A percentile compares a stretch with the other conserved stretches of the same genome.
These are phyloP conservation scores for Debaryomycetaceae sp. DNA, from an alignment of 1,139 yeast genomes.

Conservation along the genomic window DNA sequence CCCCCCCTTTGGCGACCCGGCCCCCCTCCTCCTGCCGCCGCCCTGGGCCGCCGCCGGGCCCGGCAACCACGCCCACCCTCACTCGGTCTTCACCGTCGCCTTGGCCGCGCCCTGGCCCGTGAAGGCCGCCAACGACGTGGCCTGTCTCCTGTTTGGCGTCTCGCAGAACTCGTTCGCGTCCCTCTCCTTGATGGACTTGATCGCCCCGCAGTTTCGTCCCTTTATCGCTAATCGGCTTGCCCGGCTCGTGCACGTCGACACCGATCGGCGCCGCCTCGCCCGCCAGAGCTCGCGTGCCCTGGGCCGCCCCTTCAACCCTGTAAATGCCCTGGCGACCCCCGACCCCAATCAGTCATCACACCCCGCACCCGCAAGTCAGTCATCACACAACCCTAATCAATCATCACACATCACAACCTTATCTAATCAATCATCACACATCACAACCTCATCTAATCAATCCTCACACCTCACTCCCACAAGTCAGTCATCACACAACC, in stretches of 20 bases:
- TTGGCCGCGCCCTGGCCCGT: conserved; percentile 70
- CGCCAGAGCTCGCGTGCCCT: conserved; percentile 5
- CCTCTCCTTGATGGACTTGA: conserved; percentile 61
- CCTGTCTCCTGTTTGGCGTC: conserved; percentile 79
- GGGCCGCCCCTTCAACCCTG: too few relatives aligned
- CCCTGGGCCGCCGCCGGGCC: conserved; percentile 19
- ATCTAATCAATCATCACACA: too few relatives aligned
- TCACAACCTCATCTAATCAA: too few relatives aligned
- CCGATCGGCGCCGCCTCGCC: conserved; percentile 10
- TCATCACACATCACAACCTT: too few relatives aligned
- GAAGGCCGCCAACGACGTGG: conserved; percentile 80
- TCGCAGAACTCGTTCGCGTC: conserved; percentile 54
- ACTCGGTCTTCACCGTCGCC: conserved; percentile 76
- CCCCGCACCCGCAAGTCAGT: too few relatives aligned
- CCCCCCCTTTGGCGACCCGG: conserved; percentile 2
- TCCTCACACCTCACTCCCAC: too few relatives aligned
- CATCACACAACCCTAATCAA: too few relatives aligned
- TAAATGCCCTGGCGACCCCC: neutral
- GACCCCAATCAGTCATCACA: too few relatives aligned
- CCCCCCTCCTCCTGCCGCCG: neutral
- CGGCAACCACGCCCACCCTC: conserved; percentile 59
- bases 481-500: too few relatives aligned
- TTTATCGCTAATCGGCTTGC: conserved; percentile 51
- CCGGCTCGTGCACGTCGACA: neutral
- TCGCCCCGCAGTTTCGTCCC: conserved; percentile 63